Evolutionary conservation across 192 early-diverging fungal species (phyloP), one percentile per base, ranked within the genome.

Genomic region (Linnemannia hyalina): DNA sequence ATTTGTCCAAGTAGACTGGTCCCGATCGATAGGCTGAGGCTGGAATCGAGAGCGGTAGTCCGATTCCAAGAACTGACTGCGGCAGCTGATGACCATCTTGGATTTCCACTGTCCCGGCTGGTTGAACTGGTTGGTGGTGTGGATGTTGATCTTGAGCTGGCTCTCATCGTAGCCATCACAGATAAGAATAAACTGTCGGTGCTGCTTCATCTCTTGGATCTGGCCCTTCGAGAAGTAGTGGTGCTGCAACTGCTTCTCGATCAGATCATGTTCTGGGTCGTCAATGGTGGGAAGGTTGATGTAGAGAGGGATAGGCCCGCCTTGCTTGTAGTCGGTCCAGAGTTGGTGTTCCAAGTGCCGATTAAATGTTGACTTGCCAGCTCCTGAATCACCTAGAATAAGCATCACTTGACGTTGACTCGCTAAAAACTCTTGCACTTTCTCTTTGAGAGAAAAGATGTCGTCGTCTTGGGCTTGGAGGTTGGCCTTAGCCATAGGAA

Each of bases 121-220:
- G 47, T 49, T 49, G 15, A 49, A 4, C 13, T 16, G 11, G 47
- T 49, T 49, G 47, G 47, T 49, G 47, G 15, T 13, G 47, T 49
- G 47, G 47, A 49, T 8, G 15, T 70, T 70, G 68, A 38, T 18
- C 35, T 20, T 9, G 6, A 9, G 29, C 6, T 70, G 68, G 5
- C 68, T 36, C 15, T 70, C 68, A 15, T 70, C 68, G 36, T 70
- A 70, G 10, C 68, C 68, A 70, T 70, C 68, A 20, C 68, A 70
- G 18, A 70, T 29, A 1, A 70, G 38, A 41, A 36, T 15, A 13
- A 70, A 40, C 10, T 40, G 20, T 1, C 68, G 68, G 18, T 22
- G 38, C 20, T 9, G 63, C 32, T 35, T 70, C 36, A 70, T 29
- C n/a, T 38, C 35, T 11, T 4, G 1, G 35, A 70, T 70, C 5